These are phyloP conservation scores for Blastomyces gilchristii DNA, from an alignment of 2,329 filamentous ascomycete genomes.

Conservation along the genomic window DNA sequence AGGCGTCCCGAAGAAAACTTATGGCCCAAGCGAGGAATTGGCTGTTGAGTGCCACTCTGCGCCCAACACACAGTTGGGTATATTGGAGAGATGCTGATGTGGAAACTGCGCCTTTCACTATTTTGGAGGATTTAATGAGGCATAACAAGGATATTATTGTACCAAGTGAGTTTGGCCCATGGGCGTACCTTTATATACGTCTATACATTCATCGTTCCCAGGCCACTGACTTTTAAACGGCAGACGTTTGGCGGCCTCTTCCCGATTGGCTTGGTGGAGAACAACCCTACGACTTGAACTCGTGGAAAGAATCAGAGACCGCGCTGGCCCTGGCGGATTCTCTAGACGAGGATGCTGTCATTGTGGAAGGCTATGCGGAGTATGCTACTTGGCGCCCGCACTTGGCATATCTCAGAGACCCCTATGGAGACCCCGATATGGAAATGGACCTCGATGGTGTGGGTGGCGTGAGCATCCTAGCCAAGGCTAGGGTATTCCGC, in stretches of 20 bases:
- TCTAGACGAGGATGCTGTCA: slow-evolving; percentile 93
- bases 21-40: slow-evolving; percentile 98
- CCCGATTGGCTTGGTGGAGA: slow-evolving; percentile 98
- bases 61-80: slow-evolving; percentile 96
- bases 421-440: slow-evolving; percentile 96
- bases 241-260: slow-evolving; percentile 95
- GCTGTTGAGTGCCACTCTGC: slow-evolving; percentile 83
- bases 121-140: slow-evolving; percentile 93
- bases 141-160: slow-evolving; percentile 99
- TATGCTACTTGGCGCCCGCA: slow-evolving; percentile 98
- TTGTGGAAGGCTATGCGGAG: slow-evolving; percentile 96
- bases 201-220: neutral
- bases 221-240: slow-evolving; percentile 20
- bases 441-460: slow-evolving; percentile 99
- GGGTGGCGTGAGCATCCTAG: slow-evolving; percentile 91
- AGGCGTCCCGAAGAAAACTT: slow-evolving; percentile 83
- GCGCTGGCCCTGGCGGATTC: slow-evolving; percentile 87
- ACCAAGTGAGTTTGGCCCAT: slow-evolving; percentile 64
- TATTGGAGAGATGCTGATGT: slow-evolving; percentile 99
- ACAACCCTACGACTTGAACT: slow-evolving; percentile 96
- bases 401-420: slow-evolving; percentile 89
- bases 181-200: neutral
- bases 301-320: slow-evolving; percentile 98
- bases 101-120: slow-evolving; percentile 91
- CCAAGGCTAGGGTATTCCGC: slow-evolving; percentile 91